Base-by-base conservation (phyloP, 2,329 filamentous ascomycete species). In the Geosmithia putterillii region DNA sequence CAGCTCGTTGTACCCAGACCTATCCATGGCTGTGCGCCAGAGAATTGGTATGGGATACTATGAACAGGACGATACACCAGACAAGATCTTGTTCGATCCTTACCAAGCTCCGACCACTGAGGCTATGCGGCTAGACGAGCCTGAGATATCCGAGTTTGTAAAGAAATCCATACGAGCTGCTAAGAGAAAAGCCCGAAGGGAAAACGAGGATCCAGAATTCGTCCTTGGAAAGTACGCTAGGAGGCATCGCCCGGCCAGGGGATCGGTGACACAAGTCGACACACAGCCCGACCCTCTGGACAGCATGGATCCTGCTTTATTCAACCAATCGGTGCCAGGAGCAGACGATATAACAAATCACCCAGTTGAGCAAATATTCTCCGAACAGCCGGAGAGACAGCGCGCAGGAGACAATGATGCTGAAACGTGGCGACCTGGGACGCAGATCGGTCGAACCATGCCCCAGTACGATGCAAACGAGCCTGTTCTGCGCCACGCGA, bases 31-130 rank as follows among this genome's bases (percentile, higher is more conserved):
- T 34, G 61, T 58, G 36, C 62, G 61, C n/a, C 69, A 71, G 42
- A 63, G 71, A 25, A 71, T 78, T 48, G 75, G 75, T 15, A 71
- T 76, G 64, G 74, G 73, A 9, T 79, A 78, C 55, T 79, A 78
- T 52, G 69, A 78, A 45, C 73, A 76, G 50, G 72, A 75, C 46
- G 71, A 76, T 49, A 67, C 66, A 19, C 66, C 70, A 2, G 73
- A 78, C 54, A 73, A 64, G 51, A 79, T 79, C 54, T 55, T 79
- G 3, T 79, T 79, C 45, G 72, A 79, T 48, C 69, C 70, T 8
- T 79, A 76, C 51, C 69, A 77, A 49, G 64, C 65, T 22, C 74
- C 74, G 5, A 59, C 68, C 12, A 61, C 64, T 4, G 69, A 72
- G 4, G 56, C 58, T 10, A 52, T 74, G 43, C 52, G 57, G 28